Percentiles rank a stretch among this genome's conserved stretches.
Conservation (phyloP, 2,329 filamentous ascomycete species). For the Hypoxylon sp. region DNA sequence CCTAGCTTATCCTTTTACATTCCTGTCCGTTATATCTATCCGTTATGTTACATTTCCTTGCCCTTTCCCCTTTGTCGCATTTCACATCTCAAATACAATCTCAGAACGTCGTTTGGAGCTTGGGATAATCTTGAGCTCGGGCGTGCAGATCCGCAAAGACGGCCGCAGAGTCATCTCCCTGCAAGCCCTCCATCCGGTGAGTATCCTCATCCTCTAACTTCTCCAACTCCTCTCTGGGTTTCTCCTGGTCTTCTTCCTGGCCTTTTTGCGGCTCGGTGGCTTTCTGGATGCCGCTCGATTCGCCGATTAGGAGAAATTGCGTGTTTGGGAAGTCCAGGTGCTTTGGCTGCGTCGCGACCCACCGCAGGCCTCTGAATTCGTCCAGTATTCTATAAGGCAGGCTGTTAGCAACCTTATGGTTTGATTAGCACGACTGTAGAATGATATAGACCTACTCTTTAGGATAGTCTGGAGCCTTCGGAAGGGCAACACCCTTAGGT, state of each 20-base stretch:
- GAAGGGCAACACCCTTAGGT: conserved; percentile 73
- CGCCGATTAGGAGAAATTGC: conserved; percentile 84
- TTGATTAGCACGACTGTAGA: conserved; percentile 6
- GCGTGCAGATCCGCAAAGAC: conserved; percentile 64
- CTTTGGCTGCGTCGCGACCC: conserved; percentile 79
- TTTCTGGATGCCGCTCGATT: conserved; percentile 69
- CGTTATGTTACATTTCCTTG: conserved; percentile 34
- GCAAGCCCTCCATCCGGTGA: conserved; percentile 69
- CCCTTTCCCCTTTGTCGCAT: neutral
- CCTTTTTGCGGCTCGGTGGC: conserved; percentile 67
- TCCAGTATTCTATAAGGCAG: conserved; percentile 68
- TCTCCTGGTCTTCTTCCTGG: conserved; percentile 71
- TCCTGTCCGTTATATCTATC: conserved; percentile 42
- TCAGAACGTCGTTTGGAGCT: conserved; percentile 70
- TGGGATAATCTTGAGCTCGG: conserved; percentile 71
- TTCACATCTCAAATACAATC: neutral
- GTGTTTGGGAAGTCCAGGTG: conserved; percentile 81
- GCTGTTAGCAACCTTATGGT: conserved; percentile 34
- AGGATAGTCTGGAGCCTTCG: conserved; percentile 76
- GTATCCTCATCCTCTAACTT: conserved; percentile 82
- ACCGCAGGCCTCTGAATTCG: conserved; percentile 79
- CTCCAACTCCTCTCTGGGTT: conserved; percentile 78
- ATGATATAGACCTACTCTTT: conserved; percentile 66
- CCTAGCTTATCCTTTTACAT: conserved; percentile 51
- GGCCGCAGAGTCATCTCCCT: conserved; percentile 60